These are phyloP conservation scores for Pseudocercospora fijiensis DNA, from an alignment of 2,329 filamentous ascomycete species.

Conservation along the genomic window DNA sequence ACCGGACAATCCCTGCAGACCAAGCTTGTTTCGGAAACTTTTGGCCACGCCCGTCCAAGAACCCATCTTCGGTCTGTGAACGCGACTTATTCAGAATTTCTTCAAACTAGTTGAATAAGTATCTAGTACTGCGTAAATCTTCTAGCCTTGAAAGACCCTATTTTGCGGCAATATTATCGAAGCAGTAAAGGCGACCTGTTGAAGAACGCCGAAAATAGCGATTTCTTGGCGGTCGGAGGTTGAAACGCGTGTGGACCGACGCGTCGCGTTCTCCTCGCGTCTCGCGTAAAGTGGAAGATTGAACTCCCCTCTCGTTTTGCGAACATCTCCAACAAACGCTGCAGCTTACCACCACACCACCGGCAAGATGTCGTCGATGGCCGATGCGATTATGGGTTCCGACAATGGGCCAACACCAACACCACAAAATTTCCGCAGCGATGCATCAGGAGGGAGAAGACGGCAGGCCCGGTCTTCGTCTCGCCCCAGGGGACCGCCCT, in stretches of 20 bases:
- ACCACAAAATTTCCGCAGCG: constrained; percentile 40
- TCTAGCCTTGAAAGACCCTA: too few relatives aligned
- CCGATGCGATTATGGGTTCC: constrained; percentile 52
- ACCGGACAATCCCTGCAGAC: constrained; percentile 13
- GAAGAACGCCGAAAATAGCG: neutral
- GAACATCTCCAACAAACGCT: neutral
- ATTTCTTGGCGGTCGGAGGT: neutral
- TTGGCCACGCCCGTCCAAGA: too few relatives aligned
- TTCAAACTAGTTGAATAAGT: too few relatives aligned
- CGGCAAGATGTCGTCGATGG: constrained; percentile 52
- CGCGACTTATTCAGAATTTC: too few relatives aligned
- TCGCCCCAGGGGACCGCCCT: constrained; percentile 52
- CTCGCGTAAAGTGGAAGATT: neutral
- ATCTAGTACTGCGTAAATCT: too few relatives aligned
- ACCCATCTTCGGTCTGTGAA: too few relatives aligned
- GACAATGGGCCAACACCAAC: constrained; percentile 41
- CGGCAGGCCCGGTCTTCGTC: constrained; percentile 51
- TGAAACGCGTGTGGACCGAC: neutral
- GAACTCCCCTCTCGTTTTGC: neutral
- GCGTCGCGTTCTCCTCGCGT: neutral
- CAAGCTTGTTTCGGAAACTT: too few relatives aligned
- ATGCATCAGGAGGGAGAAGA: constrained; percentile 38
- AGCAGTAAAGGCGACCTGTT: too few relatives aligned
- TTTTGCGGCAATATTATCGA: too few relatives aligned
- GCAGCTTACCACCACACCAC: neutral